Conservation (phyloP, 2,329 filamentous ascomycete genomes). For the Microthyrium microscopicum region DNA sequence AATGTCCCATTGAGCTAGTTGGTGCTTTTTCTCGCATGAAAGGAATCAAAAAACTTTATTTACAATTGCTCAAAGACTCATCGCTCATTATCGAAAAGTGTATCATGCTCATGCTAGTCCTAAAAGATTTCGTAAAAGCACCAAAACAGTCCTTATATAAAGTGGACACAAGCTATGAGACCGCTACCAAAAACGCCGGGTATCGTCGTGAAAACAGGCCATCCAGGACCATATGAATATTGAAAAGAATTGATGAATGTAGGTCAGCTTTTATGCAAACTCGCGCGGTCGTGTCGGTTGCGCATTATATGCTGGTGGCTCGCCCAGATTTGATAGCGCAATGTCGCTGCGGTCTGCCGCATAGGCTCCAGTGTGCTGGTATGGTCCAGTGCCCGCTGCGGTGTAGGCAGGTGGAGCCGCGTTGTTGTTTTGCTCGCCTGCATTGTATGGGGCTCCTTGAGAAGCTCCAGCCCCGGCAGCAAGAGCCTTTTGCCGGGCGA, state of each 20-base stretch:
- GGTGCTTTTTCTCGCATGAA: no score
- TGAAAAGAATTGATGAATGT: no score
- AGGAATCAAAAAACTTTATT: neutral
- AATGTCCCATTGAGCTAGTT: no score
- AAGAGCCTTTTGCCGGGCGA: neutral
- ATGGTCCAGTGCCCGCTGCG: constrained; percentile 1
- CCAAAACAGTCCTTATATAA: neutral
- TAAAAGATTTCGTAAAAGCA: neutral
- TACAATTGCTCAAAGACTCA: neutral
- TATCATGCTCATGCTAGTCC: neutral
- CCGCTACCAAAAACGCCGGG: neutral
- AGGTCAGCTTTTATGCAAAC: neutral
- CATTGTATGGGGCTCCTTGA: neutral
- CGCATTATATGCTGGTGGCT: constrained; percentile 5
- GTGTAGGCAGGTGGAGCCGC: neutral
- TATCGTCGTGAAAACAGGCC: neutral
- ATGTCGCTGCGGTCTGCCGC: constrained; percentile 3
- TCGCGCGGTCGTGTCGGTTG: constrained; percentile 5
- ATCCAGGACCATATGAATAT: neutral
- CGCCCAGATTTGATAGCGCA: constrained; percentile 2
- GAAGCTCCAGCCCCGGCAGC: neutral
- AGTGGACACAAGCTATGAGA: neutral
- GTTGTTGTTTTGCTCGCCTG: neutral
- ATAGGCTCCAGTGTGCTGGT: constrained; percentile 2
- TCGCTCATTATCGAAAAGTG: neutral